Base-by-base conservation (phyloP, 2,329 filamentous ascomycete species). In the Chrysoporthe austroafricana region DNA sequence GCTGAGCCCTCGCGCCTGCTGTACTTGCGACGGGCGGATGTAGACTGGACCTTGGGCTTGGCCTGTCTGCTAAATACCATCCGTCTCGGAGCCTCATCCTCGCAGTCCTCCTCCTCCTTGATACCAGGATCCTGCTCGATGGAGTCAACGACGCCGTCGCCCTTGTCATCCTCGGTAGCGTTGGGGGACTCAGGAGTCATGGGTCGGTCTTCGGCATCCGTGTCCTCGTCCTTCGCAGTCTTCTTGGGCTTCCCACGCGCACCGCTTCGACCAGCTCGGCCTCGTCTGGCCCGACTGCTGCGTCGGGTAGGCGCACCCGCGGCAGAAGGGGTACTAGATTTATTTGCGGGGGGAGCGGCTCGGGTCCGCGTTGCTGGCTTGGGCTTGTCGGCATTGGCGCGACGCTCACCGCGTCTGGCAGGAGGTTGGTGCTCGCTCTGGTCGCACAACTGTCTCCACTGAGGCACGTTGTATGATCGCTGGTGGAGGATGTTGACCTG, bases 401-500 rank as follows among this genome's bases (percentile, higher is more conserved):
- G 88, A 71, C 91, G 85, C 79, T 96, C 92, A 64, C 96, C 96
- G 77, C 96, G 90, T 74, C 90, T 90, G 6, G 96, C 96, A 0
- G 96, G 96, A 11, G 96, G 96, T 74, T 98, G 96, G 77, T 99
- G 94, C 74, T 97, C 94, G 76, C 93, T 94, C 79, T 97, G 94
- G 71, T 97, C 92, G 77, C 94, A 97, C 50, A 98, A 85, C 66
- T 92, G 88, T 73, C 94, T 93, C 96, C 96, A 99, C 79, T 99
- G 94, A 0, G 95, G 95, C 4, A 99, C 84, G 73, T 97, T 99
- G 82, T 99, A 99, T 16, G 94, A 94, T 77, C 96, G 88, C 77
- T 96, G 93, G 80, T 97, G 96, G 75, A 98, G 90, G 69, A 99
- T 94, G 76, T 99, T 99, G 75, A 96, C 93, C 78, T 99, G 96